Conservation (phyloP, 1,284 basidiomycete species). For the Tilletia indica region DNA sequence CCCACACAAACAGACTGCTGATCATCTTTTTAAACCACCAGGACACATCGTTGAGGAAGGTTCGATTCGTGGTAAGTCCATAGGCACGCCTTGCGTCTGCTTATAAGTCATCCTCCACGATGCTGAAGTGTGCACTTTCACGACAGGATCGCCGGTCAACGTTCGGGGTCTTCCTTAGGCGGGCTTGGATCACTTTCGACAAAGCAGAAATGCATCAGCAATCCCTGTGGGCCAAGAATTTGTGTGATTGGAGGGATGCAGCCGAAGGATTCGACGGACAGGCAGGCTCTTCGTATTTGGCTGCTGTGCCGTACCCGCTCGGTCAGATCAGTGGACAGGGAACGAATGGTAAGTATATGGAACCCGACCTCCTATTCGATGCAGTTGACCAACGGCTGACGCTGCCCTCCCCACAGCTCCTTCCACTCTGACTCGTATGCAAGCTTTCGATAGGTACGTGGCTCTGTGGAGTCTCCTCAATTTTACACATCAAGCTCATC, state of each 20-base stretch:
- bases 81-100: neutral
- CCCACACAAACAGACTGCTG: no score
- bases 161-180: neutral
- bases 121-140: neutral
- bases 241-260: conserved; percentile 11
- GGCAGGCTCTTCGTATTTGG: neutral
- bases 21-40: neutral
- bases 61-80: conserved; percentile 7
- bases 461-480: no score
- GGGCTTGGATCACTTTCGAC: neutral
- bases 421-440: neutral
- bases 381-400: neutral
- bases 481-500: neutral
- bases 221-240: neutral
- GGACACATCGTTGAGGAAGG: neutral
- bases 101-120: neutral
- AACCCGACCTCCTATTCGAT: neutral
- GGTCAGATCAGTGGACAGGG: neutral
- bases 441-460: conserved; percentile 5
- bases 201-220: conserved; percentile 12
- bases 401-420: neutral
- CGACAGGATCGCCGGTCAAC: conserved; percentile 6
- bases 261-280: neutral
- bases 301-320: neutral
- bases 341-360: neutral